Percentiles rank a stretch among this genome's conserved stretches.
Conservation (phyloP, 2,329 filamentous ascomycete species). For the Aurifilum marmelostoma region DNA sequence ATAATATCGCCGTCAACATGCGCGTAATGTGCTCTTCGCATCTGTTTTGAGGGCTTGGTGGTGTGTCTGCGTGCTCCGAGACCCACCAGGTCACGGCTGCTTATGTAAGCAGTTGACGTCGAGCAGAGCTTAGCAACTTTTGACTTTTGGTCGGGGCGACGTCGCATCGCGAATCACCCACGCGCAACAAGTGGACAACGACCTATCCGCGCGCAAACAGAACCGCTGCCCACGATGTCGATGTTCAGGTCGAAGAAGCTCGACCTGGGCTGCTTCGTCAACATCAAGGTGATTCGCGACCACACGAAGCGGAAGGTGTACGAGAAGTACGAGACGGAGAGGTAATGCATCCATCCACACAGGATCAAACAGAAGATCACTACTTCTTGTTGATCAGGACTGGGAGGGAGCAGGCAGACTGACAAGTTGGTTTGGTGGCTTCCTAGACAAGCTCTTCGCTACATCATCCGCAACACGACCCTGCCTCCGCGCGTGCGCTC, state of each 20-base stretch:
- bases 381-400: not conserved
- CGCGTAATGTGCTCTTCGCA: not conserved
- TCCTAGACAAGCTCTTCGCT: conserved; percentile 83
- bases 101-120: conserved; percentile 9
- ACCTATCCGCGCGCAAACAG: not conserved
- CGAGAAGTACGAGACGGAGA: conserved; percentile 82
- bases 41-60: not conserved
- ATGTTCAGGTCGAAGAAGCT: conserved; percentile 91
- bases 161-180: not conserved
- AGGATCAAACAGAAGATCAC: not conserved
- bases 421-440: conserved; percentile 9
- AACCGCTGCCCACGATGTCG: conserved; percentile 60
- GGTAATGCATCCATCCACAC: conserved; percentile 54
- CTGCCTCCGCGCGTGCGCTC: conserved; percentile 81
- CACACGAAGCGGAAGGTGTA: conserved; percentile 97
- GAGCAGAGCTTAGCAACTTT: not conserved
- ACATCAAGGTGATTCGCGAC: conserved; percentile 85
- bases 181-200: not conserved
- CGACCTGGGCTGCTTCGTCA: conserved; percentile 85
- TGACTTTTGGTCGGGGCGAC: not conserved
- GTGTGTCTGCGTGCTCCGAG: not conserved
- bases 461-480: conserved; percentile 90
- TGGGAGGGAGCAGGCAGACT: not conserved
- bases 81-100: not conserved
- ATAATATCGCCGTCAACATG: not conserved